Conservation (phyloP, 2,329 filamentous ascomycete genomes). For the Calonectria hongkongensis region DNA sequence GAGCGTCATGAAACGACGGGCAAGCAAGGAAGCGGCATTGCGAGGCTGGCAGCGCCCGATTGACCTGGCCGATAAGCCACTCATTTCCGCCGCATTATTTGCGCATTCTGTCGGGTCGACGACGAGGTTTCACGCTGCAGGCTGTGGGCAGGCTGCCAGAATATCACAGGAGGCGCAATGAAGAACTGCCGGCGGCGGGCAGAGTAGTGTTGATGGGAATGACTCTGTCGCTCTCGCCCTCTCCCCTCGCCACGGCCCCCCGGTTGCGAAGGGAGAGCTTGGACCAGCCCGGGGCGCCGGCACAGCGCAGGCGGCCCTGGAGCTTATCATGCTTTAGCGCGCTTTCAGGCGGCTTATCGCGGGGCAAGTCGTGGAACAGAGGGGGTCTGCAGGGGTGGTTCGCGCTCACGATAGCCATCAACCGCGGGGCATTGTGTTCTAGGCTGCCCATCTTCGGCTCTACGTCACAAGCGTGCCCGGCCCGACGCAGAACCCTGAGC, state of each 20-base stretch:
- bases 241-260: slow-evolving; percentile 1
- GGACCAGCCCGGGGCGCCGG: slow-evolving; percentile 34
- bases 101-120: slow-evolving; percentile 25
- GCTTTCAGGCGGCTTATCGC: slow-evolving; percentile 44
- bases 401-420: slow-evolving; percentile 13
- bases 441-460: slow-evolving; percentile 42
- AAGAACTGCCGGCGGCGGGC: slow-evolving; percentile 1
- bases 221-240: slow-evolving; percentile 12
- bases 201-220: slow-evolving; percentile 22
- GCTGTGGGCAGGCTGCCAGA: neutral
- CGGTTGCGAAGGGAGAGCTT: slow-evolving; percentile 34
- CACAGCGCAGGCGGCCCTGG: slow-evolving; percentile 14
- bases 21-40: slow-evolving; percentile 34
- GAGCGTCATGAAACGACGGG: slow-evolving; percentile 29
- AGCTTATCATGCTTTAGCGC: slow-evolving; percentile 40
- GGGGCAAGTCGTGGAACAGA: slow-evolving; percentile 29
- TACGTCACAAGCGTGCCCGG: slow-evolving; percentile 30
- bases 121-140: neutral
- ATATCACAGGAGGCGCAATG: slow-evolving; percentile 11
- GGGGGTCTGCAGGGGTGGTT: slow-evolving; percentile 25
- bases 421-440: slow-evolving; percentile 32
- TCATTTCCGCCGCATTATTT: slow-evolving; percentile 50
- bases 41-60: slow-evolving; percentile 48
- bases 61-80: slow-evolving; percentile 46
- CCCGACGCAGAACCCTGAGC: slow-evolving; percentile 24